Evolutionary conservation across 2,329 filamentous ascomycete species (phyloP).

Genomic region (Claviceps citrina): DNA sequence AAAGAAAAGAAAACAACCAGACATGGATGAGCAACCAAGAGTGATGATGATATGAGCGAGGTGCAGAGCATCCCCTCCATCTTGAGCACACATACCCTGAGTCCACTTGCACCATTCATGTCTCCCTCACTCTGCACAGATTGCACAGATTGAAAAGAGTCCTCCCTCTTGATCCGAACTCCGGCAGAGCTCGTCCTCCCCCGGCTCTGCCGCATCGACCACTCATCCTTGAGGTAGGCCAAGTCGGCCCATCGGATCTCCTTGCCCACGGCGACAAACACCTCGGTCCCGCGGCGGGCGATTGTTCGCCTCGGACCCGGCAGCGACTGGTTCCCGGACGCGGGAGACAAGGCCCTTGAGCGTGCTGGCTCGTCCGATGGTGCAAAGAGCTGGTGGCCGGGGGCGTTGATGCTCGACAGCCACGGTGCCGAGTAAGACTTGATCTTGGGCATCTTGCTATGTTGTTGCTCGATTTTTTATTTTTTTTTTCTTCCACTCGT

Average conservation of each 20-base stretch:
- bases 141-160: conserved; percentile 24
- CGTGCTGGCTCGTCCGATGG: conserved; percentile 24
- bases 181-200: conserved; percentile 17
- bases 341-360: conserved; percentile 23
- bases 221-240: conserved; percentile 55
- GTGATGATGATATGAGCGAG: too few species aligned
- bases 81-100: conserved; percentile 21
- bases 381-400: conserved; percentile 65
- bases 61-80: too few species aligned
- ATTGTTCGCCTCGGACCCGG: conserved; percentile 49
- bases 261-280: conserved; percentile 77
- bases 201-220: conserved; percentile 17
- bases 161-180: conserved; percentile 33
- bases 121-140: conserved; percentile 20
- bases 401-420: conserved; percentile 56
- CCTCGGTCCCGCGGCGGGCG: conserved; percentile 66
- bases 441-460: conserved; percentile 62
- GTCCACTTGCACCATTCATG: conserved; percentile 14
- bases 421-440: conserved; percentile 75
- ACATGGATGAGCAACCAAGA: too few species aligned
- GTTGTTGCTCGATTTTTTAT: not conserved
- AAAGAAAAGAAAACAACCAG: not conserved
- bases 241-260: conserved; percentile 89
- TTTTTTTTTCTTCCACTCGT: too few species aligned
- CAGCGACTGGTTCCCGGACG: conserved; percentile 27